Base-by-base conservation (phyloP, 2,329 filamentous ascomycete species). In the Alternaria consortialis region DNA sequence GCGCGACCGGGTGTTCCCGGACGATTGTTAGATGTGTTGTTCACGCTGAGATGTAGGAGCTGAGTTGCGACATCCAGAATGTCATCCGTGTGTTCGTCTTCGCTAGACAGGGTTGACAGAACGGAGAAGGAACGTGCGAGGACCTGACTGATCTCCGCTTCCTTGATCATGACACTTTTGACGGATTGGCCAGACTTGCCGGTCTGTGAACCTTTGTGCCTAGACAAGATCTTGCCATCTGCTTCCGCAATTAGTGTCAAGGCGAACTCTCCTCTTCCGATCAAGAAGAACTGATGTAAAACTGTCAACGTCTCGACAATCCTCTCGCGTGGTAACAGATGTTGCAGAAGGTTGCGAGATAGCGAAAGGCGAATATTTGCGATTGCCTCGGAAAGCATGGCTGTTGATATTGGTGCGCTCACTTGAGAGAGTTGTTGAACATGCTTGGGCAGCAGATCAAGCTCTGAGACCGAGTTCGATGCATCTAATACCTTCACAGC, bases 211-310 rank as follows among this genome's bases (percentile, higher is more conserved):
- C 63, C 65, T 40, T 68, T 87, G 84, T 91, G 92, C 51, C 92
- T 88, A 65, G 87, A 89, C n/a, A 88, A 86, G 25, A 95, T 86
- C 68, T 89, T 90, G 56, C 90, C 87, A 68, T 97, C 93, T 1
- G 94, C 93, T 80, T 97, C 92, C 36, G 90, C 87, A 1, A 96
- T 92, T 27, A 99, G 80, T 0, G 91, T 90, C 79, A 95, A 89
- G 20, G 94, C 93, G 76, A 99, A 99, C 76, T 98, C 95, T 53
- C 94, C 94, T 34, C 92, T 87, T 1, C 91, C 90, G 0, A 99
- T 84, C 2, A 99, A 85, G 68, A 97, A 92, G 79, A 97, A 97
- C 58, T 95, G 90, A 48, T 94, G 87, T 1, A 97, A 84, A 8
- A 97, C 83, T 29, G 88, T 87, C 13, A 98, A 82, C 51, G 91